These are phyloP conservation scores for Leccinum aurantiacum DNA, from an alignment of 768 basidiomycete genomes.

Conservation along the genomic window DNA sequence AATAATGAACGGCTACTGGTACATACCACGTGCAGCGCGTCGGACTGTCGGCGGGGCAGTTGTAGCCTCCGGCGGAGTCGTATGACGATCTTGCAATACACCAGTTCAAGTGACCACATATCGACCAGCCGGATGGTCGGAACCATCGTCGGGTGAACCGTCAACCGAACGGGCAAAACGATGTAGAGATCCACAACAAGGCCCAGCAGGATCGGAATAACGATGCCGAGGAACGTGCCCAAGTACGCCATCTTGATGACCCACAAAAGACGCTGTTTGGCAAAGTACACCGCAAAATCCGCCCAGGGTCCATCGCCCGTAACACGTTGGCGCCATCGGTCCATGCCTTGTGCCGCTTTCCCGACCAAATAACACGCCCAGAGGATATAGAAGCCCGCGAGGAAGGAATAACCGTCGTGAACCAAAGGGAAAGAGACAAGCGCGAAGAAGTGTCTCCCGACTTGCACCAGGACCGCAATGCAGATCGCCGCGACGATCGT, in stretches of 20 bases:
- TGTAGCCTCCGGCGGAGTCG: conserved; percentile 51
- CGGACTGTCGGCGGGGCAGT: conserved; percentile 39
- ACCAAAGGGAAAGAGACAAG: conserved; percentile 58
- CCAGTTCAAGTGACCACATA: conserved; percentile 75
- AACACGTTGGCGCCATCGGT: conserved; percentile 66
- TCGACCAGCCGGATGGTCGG: conserved; percentile 75
- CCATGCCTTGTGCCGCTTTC: conserved; percentile 63
- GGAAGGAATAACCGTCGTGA: conserved; percentile 89
- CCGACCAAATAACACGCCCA: conserved; percentile 74
- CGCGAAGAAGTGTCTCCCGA: conserved; percentile 74
- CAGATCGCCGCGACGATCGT: conserved; percentile 57
- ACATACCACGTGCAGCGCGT: conserved; percentile 55
- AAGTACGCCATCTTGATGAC: conserved; percentile 66
- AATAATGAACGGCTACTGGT: conserved; percentile 18
- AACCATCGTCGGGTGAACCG: conserved; percentile 53
- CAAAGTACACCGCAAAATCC: conserved; percentile 60
- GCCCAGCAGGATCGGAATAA: conserved; percentile 74
- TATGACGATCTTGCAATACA: conserved; percentile 74
- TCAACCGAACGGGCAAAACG: conserved; percentile 67
- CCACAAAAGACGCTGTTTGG: conserved; percentile 72
- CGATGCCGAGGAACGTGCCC: conserved; percentile 62
- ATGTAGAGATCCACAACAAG: conserved; percentile 81
- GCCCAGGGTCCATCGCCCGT: conserved; percentile 57
- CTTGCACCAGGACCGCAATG: conserved; percentile 67
- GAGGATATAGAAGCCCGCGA: conserved; percentile 76